Conservation (phyloP, 2,329 filamentous ascomycete species). For the Penicillium sumatraense region DNA sequence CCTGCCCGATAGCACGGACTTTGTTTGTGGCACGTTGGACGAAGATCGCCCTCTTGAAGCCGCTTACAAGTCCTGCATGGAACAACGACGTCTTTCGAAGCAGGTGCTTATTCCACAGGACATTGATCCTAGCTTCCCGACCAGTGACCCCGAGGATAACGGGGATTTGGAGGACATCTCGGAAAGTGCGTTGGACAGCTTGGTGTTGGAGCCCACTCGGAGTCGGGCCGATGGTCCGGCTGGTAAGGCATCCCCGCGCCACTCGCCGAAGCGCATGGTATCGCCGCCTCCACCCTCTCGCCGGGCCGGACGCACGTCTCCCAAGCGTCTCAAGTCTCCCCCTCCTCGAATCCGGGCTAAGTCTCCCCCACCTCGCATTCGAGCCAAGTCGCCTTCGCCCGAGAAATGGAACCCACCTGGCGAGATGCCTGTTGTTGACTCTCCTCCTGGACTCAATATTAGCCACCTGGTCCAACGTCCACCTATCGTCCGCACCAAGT, state of each 20-base stretch:
- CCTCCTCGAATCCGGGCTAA: conserved; percentile 61
- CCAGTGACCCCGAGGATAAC: conserved; percentile 87
- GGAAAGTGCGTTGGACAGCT: conserved; percentile 56
- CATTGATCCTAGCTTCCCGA: conserved; percentile 95
- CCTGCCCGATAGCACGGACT: conserved; percentile 95
- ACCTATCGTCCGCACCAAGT: conserved; percentile 77
- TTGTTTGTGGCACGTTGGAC: conserved; percentile 97
- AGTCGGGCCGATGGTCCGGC: conserved; percentile 49
- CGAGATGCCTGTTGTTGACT: conserved; percentile 47
- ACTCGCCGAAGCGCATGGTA: conserved; percentile 66
- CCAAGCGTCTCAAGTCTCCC: conserved; percentile 71
- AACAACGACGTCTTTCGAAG: conserved; percentile 79
- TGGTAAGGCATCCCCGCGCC: conserved; percentile 58
- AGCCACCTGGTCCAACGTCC: conserved; percentile 65
- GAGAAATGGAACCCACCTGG: conserved; percentile 44
- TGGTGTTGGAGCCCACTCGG: conserved; percentile 58
- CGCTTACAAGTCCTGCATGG: conserved; percentile 84
- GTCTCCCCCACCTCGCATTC: conserved; percentile 54
- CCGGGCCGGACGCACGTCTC: conserved; percentile 61
- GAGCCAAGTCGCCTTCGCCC: conserved; percentile 53
- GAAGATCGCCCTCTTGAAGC: conserved; percentile 95
- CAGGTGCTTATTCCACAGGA: conserved; percentile 88
- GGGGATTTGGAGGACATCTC: conserved; percentile 71
- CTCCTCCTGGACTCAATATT: conserved; percentile 56
- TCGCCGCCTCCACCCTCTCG: conserved; percentile 56